Evolutionary conservation across 805 yeast species (phyloP), one percentile per base, ranked within the genome.

Genomic region (Scheffersomyces lignosus): DNA sequence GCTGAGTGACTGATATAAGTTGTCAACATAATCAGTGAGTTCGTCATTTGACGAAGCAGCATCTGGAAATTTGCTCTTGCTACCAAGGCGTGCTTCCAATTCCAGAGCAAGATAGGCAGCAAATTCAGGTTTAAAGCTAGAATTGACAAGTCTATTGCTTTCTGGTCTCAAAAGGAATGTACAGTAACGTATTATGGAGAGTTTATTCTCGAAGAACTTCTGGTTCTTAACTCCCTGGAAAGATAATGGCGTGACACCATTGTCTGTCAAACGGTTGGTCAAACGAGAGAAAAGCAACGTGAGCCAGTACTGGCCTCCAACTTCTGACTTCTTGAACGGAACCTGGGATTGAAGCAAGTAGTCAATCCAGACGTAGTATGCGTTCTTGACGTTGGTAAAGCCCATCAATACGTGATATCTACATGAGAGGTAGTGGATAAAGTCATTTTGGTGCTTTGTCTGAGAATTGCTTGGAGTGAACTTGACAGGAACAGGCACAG

Each of bases 401-500:
- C 71, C 71, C 29, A 51, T 36, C 32, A 69, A 48, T 2, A 60
- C 61, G 37, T 56, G 50, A 41, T 60, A 64, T 18, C 72, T 52
- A 16, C 66, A 60, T 4, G 52, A 48, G 30, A 67, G 46, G 45
- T 60, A 63, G 33, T 56, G 53, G 29, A 59, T 27, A 35, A 66
- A 64, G 13, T 59, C 60, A 22, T 43, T 34, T 17, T 13, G 23
- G 3, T 14, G 30, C 5, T 14, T 20, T 20, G 24, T 20, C 24
- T 20, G 24, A 37, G 44, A 1, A 28, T 31, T 12, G 35, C 23
- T 18, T 30, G 45, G 16, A 28, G 40, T 16, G 33, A 14, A 44
- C 18, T 15, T 35, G 23, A 18, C 15, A 25, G 18, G 24, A 33
- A 37, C 34, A 36, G 33, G 25, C n/a, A 43, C 47, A 13, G 37